Base-by-base conservation (phyloP, 1,284 basidiomycete genomes). In the Paramarasmius palmivorus region DNA sequence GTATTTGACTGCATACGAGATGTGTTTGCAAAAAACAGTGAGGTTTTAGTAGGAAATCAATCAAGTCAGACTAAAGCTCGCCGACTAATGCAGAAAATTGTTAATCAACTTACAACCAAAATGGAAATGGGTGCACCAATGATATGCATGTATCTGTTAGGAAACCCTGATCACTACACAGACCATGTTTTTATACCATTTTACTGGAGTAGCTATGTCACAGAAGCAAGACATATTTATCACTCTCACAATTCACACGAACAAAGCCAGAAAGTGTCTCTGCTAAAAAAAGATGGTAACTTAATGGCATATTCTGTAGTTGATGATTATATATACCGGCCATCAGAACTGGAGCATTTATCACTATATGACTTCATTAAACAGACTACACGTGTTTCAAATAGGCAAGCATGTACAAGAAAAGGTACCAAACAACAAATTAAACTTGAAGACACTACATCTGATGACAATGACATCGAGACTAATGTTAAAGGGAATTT, bases 1-100 rank as follows among this genome's bases (percentile, higher is more conserved):
- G 62, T 71, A 19, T 73, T 74, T 65, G 63, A 70, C 17, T 54
- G 63, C 15, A 62, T 73, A 8, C 41, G 49, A 38, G 48, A 49
- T 15, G 59, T 70, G 2, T 67, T 70, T 55, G 49, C 59, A 1
- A 62, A 57, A 17, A 59, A 65, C 50, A 20, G 56, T 12, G 59
- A 63, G 40, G 47, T 67, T n/a, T 7, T 68, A 2, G 36, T 38
- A 15, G 56, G 59, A 9, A 14, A 14, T 2, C 36, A 37, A 17
- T 14, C 14, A 37, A 17, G 17, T 4, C 14, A 14, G 17, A 17
- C 14, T 4, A 17, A 14, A 14, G 36, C 36, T 14, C 14, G 36
- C 14, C 36, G 36, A 14, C 36, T 14, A 37, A 14, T 37, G 3
- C 14, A 14, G 14, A 37, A 37, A 4, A 37, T 37, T 2, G 36